Evolutionary conservation across 129 eudicot species (phyloP).

Genomic region (Apium graveolens): DNA sequence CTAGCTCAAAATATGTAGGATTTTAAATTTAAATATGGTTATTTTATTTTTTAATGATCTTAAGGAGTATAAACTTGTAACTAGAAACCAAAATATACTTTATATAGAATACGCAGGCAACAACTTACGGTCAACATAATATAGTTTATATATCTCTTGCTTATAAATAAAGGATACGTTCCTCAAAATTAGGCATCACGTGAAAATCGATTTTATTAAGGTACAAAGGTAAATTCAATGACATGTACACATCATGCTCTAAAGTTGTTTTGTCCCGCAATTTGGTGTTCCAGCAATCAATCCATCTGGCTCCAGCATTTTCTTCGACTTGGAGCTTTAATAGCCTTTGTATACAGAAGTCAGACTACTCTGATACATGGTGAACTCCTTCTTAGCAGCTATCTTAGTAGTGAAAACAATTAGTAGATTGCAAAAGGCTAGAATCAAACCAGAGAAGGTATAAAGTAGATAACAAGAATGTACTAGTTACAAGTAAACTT

Average conservation of each 20-base stretch:
- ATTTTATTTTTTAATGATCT: too few relatives aligned
- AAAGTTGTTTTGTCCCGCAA: neutral
- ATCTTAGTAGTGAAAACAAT: neutral
- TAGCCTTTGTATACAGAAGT: neutral
- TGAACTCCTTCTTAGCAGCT: neutral
- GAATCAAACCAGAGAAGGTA: neutral
- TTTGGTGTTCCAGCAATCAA: neutral
- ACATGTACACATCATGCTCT: neutral
- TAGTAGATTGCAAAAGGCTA: neutral
- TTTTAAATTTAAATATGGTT: neutral
- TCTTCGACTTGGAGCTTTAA: neutral
- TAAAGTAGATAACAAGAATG: neutral
- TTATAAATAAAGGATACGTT: neutral
- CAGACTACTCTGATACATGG: neutral
- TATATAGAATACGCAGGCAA: neutral
- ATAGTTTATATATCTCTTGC: neutral
- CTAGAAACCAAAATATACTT: too few relatives aligned
- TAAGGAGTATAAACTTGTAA: neutral
- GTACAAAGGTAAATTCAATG: too few relatives aligned
- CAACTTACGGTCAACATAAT: neutral
- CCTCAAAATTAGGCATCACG: neutral
- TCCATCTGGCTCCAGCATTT: neutral
- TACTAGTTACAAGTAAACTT: neutral
- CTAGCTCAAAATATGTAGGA: neutral
- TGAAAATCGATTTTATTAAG: too few relatives aligned